Percentiles rank a stretch among this genome's conserved stretches.
Evolutionary conservation across 768 basidiomycete species (phyloP).

Genomic region (Auricularia sp.): DNA sequence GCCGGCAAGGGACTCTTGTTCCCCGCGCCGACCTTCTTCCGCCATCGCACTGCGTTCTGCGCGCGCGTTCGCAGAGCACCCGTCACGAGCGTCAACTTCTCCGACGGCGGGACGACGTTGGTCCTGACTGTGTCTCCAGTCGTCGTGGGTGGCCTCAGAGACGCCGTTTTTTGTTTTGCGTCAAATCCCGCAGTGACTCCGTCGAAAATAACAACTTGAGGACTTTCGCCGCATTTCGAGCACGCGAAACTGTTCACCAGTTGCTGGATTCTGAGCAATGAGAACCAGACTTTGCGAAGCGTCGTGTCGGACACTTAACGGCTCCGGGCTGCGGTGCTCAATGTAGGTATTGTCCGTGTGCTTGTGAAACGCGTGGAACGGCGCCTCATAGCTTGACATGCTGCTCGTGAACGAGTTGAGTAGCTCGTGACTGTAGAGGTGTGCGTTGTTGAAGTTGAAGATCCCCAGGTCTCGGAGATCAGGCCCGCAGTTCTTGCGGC

Average conservation of each 20-base stretch:
- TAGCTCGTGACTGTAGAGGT: too few species aligned
- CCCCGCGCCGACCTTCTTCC: not conserved
- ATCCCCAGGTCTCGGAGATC: too few species aligned
- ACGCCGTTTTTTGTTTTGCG: not conserved
- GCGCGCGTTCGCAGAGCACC: not conserved
- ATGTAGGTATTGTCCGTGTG: conserved; percentile 6
- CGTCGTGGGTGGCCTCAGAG: too few species aligned
- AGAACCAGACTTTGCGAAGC: conserved; percentile 12
- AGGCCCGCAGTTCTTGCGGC: too few species aligned
- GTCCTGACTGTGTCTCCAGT: too few species aligned
- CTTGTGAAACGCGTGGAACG: conserved; percentile 8
- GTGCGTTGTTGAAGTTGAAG: too few species aligned
- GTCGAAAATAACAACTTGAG: conserved; percentile 7
- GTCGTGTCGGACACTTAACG: conserved; percentile 11
- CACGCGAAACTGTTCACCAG: conserved; percentile 8
- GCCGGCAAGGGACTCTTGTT: not conserved
- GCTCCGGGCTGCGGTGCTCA: not conserved
- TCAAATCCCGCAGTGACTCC: not conserved
- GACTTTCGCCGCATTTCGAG: conserved; percentile 9
- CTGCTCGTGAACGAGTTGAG: too few species aligned
- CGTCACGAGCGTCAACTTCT: not conserved
- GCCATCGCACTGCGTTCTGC: not conserved
- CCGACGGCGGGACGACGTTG: not conserved
- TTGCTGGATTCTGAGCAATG: conserved; percentile 10
- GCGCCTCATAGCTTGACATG: too few species aligned